These are phyloP conservation scores for Parastagonospora nodorum DNA, from an alignment of 2,329 filamentous ascomycete genomes.

Conservation along the genomic window DNA sequence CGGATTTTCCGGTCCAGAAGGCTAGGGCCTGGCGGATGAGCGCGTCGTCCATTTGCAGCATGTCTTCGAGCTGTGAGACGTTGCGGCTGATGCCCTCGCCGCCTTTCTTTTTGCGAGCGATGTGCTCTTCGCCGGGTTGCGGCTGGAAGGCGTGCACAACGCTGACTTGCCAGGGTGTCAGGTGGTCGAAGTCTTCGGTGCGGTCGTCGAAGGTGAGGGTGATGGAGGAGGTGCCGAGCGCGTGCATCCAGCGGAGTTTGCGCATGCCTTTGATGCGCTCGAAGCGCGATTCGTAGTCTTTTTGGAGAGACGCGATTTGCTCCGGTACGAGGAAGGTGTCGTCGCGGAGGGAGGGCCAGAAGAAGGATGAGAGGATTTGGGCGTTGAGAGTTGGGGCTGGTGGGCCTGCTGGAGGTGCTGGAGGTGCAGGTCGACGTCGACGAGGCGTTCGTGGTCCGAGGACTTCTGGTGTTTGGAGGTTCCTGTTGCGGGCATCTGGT, in stretches of 20 bases:
- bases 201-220: slow-evolving; percentile 85
- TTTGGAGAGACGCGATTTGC: slow-evolving; percentile 65
- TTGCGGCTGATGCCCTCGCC: slow-evolving; percentile 45
- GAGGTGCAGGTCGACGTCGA: slow-evolving; percentile 24
- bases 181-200: slow-evolving; percentile 71
- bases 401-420: slow-evolving; percentile 26
- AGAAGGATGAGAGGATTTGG: slow-evolving; percentile 88
- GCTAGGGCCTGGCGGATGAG: slow-evolving; percentile 69
- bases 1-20: slow-evolving; percentile 73
- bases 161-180: slow-evolving; percentile 83
- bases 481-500: slow-evolving; percentile 20
- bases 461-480: slow-evolving; percentile 26
- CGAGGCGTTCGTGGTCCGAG: slow-evolving; percentile 29
- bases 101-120: slow-evolving; percentile 18
- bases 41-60: slow-evolving; percentile 74
- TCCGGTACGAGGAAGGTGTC: slow-evolving; percentile 70
- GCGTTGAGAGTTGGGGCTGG: slow-evolving; percentile 63
- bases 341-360: slow-evolving; percentile 83
- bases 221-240: slow-evolving; percentile 78
- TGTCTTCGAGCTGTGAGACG: slow-evolving; percentile 53
- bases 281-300: slow-evolving; percentile 75
- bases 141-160: slow-evolving; percentile 83
- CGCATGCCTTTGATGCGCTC: slow-evolving; percentile 79
- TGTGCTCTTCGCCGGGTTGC: slow-evolving; percentile 43
- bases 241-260: slow-evolving; percentile 86